Evolutionary conservation across 257 asterid genomes (phyloP).

Genomic region (Ocimum tenuiflorum): DNA sequence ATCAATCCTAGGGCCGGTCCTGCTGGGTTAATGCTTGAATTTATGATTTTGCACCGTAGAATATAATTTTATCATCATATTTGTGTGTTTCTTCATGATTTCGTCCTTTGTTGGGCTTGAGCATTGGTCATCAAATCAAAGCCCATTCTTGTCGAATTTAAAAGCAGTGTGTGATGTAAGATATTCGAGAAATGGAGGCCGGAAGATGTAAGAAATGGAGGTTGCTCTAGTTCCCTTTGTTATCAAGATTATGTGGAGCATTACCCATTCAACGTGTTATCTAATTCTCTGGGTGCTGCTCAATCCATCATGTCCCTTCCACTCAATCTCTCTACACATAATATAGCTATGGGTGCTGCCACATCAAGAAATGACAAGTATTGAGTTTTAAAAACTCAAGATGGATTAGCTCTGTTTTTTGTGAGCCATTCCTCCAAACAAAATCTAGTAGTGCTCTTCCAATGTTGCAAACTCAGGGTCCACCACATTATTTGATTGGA

Average conservation of each 20-base stretch:
- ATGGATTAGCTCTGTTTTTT: constrained; percentile 29
- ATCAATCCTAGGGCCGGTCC: no score
- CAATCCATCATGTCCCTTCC: constrained; percentile 41
- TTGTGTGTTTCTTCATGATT: background rate
- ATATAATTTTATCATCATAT: background rate
- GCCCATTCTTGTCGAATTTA: background rate
- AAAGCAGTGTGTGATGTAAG: constrained; percentile 29
- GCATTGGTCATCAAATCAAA: background rate
- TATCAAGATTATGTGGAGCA: constrained; percentile 33
- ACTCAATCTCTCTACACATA: constrained; percentile 47
- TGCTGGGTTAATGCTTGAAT: no score
- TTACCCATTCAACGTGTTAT: constrained; percentile 24
- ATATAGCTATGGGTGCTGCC: constrained; percentile 54
- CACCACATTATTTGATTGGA: background rate
- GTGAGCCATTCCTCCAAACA: constrained; percentile 35
- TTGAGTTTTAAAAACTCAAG: constrained; percentile 8
- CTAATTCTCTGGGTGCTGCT: constrained; percentile 59
- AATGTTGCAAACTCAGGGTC: background rate
- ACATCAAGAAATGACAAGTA: constrained; percentile 35
- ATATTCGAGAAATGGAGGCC: constrained; percentile 45
- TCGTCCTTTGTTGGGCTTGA: background rate
- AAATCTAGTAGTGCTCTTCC: no score
- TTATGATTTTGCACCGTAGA: no score
- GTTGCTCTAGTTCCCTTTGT: constrained; percentile 13
- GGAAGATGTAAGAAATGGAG: constrained; percentile 55